phyloP scores from a whole-genome alignment of 192 early-diverging fungal genomes.

The Piromyces finnis region DNA sequence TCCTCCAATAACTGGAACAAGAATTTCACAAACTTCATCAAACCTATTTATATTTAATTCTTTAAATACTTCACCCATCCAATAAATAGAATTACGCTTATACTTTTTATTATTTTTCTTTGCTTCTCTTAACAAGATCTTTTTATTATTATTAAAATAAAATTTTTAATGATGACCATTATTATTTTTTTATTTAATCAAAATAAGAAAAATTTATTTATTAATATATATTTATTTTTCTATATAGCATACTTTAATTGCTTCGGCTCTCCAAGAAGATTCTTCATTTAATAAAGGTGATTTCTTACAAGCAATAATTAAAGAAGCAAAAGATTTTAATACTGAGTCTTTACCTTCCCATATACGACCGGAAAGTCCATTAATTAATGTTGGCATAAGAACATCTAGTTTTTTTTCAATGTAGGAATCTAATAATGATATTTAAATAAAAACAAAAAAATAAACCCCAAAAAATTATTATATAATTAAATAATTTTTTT shows the following conservation, averaged over 20 bases:
- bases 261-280: background rate
- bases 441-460: no score
- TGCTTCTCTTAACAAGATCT: slow-evolving; percentile 51
- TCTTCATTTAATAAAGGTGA: background rate
- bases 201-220: no score
- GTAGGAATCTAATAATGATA: background rate
- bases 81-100: slow-evolving; percentile 40
- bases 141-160: background rate
- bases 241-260: background rate
- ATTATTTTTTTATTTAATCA: no score
- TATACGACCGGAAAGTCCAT: slow-evolving; percentile 43
- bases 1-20: slow-evolving; percentile 18
- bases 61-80: slow-evolving; percentile 37
- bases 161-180: no score
- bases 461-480: no score
- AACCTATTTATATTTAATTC: slow-evolving; percentile 32
- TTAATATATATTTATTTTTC: no score
- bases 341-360: slow-evolving; percentile 73
- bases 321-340: slow-evolving; percentile 32
- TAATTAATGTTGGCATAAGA: slow-evolving; percentile 38
- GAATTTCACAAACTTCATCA: slow-evolving; percentile 32
- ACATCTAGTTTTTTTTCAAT: slow-evolving; percentile 19
- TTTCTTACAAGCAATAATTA: slow-evolving; percentile 29
- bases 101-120: slow-evolving; percentile 60
- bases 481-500: no score